Evolutionary conservation across 108 stramenopile species (phyloP), one percentile per base, ranked within the genome.

Genomic region (Skeletonema grethae): DNA sequence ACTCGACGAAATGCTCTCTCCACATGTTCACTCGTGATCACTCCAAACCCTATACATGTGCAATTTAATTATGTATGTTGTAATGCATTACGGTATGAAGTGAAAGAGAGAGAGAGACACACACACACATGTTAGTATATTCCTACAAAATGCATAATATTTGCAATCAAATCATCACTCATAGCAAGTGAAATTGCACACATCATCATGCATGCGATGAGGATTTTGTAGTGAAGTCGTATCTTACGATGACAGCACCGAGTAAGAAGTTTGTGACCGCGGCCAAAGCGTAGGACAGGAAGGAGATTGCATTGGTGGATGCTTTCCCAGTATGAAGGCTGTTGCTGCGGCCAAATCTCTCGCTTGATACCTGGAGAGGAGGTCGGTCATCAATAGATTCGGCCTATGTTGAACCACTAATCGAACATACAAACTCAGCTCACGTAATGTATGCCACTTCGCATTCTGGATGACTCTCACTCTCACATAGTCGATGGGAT

Each of bases 1-100:
- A 93, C 94, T 38, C 66, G 73, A 10, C 91, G 90, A 59, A 95
- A 95, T 9, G 72, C 90, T 38, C 72, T 61, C 69, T 93, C 91
- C 3, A 95, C 84, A 28, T 79, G 68, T 43, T 72, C 80, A 31
- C 84, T 87, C 22, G 87, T 78, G 76, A 95, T 91, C 16, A 93
- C 82, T 36, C 82, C 87, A 73, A 88, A 91, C 31, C 75, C 85
- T 86, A 43, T 62, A 61, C 7, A 43, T 20, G 38, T 56, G 18
- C 7, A 34, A 34, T 34, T 9, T 8, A n/a, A n/a, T 0, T 20
- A 62, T 35, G 36, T 15, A 30, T 16, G 34, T 22, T 36, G 24
- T 1, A 32, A 63, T 61, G 22, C 20, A 36, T 35, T 2, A 1
- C n/a, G 24, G 39, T n/a, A 7, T 16, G 28, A 55, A 70, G 29